A percentile compares a stretch with the other conserved stretches of the same genome.
These are phyloP conservation scores for Brassica carinata DNA, from an alignment of 345 rosid species.

Conservation along the genomic window DNA sequence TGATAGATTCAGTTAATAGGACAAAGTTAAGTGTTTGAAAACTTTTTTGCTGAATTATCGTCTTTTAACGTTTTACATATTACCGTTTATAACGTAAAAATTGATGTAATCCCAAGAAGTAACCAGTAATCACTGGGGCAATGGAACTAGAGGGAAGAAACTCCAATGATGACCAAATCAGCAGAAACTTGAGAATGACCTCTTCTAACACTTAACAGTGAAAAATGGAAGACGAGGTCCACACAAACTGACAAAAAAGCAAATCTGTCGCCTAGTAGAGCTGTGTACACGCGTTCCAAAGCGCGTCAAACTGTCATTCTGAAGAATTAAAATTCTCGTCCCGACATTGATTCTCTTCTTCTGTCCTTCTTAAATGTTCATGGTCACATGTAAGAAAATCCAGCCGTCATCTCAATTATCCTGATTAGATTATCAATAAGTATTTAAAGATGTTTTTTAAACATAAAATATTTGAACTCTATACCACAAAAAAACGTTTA, in stretches of 20 bases:
- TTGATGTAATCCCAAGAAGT: background rate
- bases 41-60: background rate
- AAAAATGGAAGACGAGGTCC: conserved; percentile 29
- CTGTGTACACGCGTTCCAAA: conserved; percentile 24
- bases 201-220: conserved; percentile 11
- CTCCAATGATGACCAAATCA: conserved; percentile 30
- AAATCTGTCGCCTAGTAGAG: conserved; percentile 27
- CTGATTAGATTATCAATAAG: background rate
- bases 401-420: conserved; percentile 22
- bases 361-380: conserved; percentile 27
- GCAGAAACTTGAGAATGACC: conserved; percentile 5
- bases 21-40: background rate
- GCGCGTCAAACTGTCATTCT: conserved; percentile 31
- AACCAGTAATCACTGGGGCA: background rate
- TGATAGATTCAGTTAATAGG: background rate
- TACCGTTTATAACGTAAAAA: conserved; percentile 3
- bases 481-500: background rate
- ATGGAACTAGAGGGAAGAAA: background rate
- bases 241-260: conserved; percentile 37
- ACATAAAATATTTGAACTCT: background rate
- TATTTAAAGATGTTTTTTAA: background rate
- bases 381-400: conserved; percentile 25
- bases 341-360: conserved; percentile 43
- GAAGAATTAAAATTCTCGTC: conserved; percentile 24
- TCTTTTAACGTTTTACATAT: background rate